Conservation (phyloP, 768 basidiomycete species). For the Pleurotus giganteus region DNA sequence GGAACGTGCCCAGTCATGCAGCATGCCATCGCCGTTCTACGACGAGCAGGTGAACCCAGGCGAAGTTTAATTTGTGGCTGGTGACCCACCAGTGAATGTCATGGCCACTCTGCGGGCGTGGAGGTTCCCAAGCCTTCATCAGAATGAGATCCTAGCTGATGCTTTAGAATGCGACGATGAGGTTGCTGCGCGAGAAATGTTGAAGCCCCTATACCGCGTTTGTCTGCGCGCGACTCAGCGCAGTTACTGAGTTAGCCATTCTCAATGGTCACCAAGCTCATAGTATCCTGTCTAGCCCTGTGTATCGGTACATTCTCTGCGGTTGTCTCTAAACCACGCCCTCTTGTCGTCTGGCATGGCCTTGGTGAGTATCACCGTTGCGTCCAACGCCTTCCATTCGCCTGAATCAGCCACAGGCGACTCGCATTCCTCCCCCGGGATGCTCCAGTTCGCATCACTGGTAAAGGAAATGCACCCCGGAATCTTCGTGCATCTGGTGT, state of each 20-base stretch:
- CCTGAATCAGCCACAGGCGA: constrained; percentile 56
- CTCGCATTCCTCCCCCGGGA: constrained; percentile 69
- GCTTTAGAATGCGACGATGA: too few species aligned
- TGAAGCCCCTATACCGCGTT: too few species aligned
- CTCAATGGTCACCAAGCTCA: neutral
- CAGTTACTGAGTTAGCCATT: too few species aligned
- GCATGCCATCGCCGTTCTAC: too few species aligned
- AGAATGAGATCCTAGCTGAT: too few species aligned
- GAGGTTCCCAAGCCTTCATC: neutral
- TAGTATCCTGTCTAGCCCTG: neutral
- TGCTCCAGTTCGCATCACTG: constrained; percentile 58
- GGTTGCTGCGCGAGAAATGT: too few species aligned
- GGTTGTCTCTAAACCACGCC: constrained; percentile 13
- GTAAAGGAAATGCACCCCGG: constrained; percentile 68
- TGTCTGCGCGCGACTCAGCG: too few species aligned
- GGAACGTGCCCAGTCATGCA: neutral
- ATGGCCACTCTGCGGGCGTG: neutral
- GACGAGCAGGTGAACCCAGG: neutral
- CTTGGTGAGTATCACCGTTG: constrained; percentile 24
- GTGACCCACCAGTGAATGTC: neutral
- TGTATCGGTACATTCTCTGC: neutral
- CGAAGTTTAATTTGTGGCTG: neutral
- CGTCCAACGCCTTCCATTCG: neutral
- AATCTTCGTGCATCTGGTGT: constrained; percentile 76
- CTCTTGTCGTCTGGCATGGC: constrained; percentile 63